Evolutionary conservation across 106 monocot species (phyloP).

Genomic region (Allium fistulosum): DNA sequence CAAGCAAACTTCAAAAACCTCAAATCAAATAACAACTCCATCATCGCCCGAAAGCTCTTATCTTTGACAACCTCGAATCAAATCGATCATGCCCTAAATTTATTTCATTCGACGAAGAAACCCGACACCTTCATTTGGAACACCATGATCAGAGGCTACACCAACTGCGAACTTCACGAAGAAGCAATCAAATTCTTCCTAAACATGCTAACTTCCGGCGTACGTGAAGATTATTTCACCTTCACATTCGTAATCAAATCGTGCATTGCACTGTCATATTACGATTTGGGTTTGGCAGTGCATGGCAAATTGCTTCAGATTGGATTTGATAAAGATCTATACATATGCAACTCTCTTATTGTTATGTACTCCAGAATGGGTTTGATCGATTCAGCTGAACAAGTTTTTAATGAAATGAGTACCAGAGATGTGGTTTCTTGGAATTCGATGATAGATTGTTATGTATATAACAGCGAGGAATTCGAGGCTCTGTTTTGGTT

Average conservation of each 20-base stretch:
- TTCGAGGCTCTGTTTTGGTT: slow-evolving; percentile 32
- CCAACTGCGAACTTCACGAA: slow-evolving; percentile 17
- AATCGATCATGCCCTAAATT: slow-evolving; percentile 27
- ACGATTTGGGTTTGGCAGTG: slow-evolving; percentile 23
- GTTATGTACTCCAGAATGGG: slow-evolving; percentile 48
- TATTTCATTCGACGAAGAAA: slow-evolving; percentile 27
- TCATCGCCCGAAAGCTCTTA: slow-evolving; percentile 15
- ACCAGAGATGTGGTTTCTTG: slow-evolving; percentile 58
- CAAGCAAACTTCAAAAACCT: not conserved
- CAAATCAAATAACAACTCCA: slow-evolving; percentile 12
- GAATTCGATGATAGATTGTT: slow-evolving; percentile 70
- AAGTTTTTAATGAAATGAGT: slow-evolving; percentile 72
- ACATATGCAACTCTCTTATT: slow-evolving; percentile 68
- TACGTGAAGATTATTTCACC: slow-evolving; percentile 52
- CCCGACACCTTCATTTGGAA: slow-evolving; percentile 57
- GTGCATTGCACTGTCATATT: slow-evolving; percentile 14
- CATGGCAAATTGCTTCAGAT: slow-evolving; percentile 54
- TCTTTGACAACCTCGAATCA: slow-evolving; percentile 18
- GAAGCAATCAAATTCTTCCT: slow-evolving; percentile 50
- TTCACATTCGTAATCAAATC: slow-evolving; percentile 79
- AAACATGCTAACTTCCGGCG: slow-evolving; percentile 32
- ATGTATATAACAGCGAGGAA: slow-evolving; percentile 29
- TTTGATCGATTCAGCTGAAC: slow-evolving; percentile 31
- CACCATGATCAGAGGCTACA: slow-evolving; percentile 60
- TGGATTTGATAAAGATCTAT: slow-evolving; percentile 58